Base-by-base conservation (phyloP, 306 rosid species). In the Acacia crassicarpa region DNA sequence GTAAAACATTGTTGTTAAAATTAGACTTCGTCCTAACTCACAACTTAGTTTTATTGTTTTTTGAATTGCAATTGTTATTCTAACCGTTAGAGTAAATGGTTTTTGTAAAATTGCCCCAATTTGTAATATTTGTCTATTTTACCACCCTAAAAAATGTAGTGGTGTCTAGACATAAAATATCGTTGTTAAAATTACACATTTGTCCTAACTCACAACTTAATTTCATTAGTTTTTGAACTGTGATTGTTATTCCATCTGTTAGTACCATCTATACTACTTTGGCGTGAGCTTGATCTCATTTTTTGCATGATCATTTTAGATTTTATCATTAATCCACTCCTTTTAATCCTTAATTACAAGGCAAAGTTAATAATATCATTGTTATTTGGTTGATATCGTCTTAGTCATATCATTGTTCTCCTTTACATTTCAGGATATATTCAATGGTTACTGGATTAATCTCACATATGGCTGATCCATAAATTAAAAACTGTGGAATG, bases 141-240 rank as follows among this genome's bases (percentile, higher is more conserved):
- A 27, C 1, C 27, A 27, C 1, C 27, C 27, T 27, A 30, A 30
- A 30, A 30, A 30, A 2, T 30, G 1, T 30, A 30, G 32, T 30
- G 32, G 32, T 30, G 32, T 30, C 27, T 27, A 1, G 32, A 30
- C 32, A 30, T 30, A 30, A 30, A 30, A 30, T 2, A 30, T 30
- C 2, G 32, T 30, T 2, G 32, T 30, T 30, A 30, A 30, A 30
- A 30, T 27, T 27, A 30, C 32, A 30, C 27, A 0, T 27, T 27
- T 1, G 32, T 30, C 32, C 2, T 30, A 2, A 30, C 27, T 30
- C 58, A 20, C 41, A 77, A 56, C 48, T 72, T 40, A 59, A 59
- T 63, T 80, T 67, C 33, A 49, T 44, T 48, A 49, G 51, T 67
- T 49, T 77, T 77, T 74, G 66, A 83, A 54, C 69, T 10, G 68